Conservation (phyloP, 179 eudicot species). For the Beta lomatogona region DNA sequence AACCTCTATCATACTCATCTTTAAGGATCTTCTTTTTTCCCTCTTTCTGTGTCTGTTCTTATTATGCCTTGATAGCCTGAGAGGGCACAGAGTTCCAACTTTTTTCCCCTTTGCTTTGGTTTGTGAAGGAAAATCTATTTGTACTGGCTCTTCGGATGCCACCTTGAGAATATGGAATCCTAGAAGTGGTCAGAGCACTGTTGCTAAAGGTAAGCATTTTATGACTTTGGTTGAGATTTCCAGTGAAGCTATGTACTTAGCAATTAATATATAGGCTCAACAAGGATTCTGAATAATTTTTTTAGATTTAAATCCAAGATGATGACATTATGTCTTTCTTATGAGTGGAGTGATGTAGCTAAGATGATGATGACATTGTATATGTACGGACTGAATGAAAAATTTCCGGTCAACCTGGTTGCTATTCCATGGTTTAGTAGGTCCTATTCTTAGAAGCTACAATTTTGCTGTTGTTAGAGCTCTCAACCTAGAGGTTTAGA, state of each 20-base stretch:
- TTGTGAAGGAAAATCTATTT: constrained; percentile 13
- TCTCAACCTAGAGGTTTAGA: too few relatives aligned
- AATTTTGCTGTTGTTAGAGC: too few relatives aligned
- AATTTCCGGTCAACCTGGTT: too few relatives aligned
- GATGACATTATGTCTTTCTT: not conserved
- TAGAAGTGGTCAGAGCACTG: not conserved
- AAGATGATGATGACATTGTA: not conserved
- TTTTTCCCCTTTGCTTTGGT: not conserved
- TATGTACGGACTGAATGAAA: not conserved
- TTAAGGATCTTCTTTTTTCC: not conserved
- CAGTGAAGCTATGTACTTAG: not conserved
- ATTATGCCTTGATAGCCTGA: too few relatives aligned
- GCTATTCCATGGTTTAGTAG: too few relatives aligned
- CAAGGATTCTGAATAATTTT: not conserved
- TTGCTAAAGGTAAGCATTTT: not conserved
- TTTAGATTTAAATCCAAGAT: not conserved
- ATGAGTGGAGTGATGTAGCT: not conserved
- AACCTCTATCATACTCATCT: not conserved
- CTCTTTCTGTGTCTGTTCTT: too few relatives aligned
- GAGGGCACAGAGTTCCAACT: not conserved
- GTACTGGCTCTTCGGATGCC: constrained; percentile 10
- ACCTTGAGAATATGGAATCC: constrained; percentile 14
- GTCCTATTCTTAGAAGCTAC: too few relatives aligned
- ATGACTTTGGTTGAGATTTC: not conserved
- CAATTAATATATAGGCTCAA: not conserved